phyloP scores from a whole-genome alignment of 2,329 filamentous ascomycete genomes.

The Fusarium pininemorale region DNA sequence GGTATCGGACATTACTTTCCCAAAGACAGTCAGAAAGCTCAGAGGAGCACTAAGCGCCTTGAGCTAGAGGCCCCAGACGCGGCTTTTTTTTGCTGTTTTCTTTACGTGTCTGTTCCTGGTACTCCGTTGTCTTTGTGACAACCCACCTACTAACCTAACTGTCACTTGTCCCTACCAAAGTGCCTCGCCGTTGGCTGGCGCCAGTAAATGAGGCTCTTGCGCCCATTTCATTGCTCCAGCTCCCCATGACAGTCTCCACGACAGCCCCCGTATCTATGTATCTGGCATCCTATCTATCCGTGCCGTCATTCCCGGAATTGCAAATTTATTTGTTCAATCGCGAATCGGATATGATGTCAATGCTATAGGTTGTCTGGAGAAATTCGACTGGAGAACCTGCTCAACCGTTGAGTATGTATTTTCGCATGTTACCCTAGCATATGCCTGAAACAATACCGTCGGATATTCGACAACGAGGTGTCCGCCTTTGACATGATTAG shows the following conservation, averaged over 20 bases:
- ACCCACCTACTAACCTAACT: conserved; percentile 31
- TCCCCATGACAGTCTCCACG: conserved; percentile 21
- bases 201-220: conserved; percentile 39
- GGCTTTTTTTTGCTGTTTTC: conserved; percentile 38
- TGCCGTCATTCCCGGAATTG: conserved; percentile 42
- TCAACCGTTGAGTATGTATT: conserved; percentile 24
- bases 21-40: conserved; percentile 1
- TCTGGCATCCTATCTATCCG: conserved; percentile 37
- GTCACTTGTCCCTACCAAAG: conserved; percentile 36
- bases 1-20: conserved; percentile 40
- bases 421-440: conserved; percentile 22
- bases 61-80: conserved; percentile 34
- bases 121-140: conserved; percentile 26
- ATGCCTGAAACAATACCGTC: conserved; percentile 40
- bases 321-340: conserved; percentile 10
- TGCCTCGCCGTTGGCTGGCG: conserved; percentile 23
- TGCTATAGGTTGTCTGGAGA: conserved; percentile 20
- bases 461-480: conserved; percentile 26
- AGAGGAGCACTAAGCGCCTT: conserved; percentile 20
- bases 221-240: neutral
- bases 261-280: neutral
- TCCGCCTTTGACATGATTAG: conserved; percentile 24
- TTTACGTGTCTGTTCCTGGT: conserved; percentile 36
- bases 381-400: conserved; percentile 17
- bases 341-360: conserved; percentile 41